phyloP scores from a whole-genome alignment of 2,329 filamentous ascomycete genomes.

The Botrytis hyacinthi region DNA sequence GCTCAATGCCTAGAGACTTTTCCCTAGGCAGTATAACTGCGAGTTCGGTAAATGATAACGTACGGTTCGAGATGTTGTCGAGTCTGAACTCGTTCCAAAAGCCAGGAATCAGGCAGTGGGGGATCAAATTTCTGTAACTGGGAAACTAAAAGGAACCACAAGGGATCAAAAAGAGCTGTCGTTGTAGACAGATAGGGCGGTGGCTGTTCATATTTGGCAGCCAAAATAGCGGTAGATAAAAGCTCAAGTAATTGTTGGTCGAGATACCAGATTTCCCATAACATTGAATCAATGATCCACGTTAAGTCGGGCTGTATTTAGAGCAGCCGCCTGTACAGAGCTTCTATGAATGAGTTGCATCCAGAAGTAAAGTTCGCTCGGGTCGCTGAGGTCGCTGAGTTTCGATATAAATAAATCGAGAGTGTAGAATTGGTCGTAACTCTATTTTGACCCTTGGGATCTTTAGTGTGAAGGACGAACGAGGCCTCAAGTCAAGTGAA shows the following conservation, averaged over 20 bases:
- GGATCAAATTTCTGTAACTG: neutral
- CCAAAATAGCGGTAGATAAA: neutral
- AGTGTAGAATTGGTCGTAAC: neutral
- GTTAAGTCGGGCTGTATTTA: neutral
- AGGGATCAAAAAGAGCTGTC: neutral
- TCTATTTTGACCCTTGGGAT: neutral
- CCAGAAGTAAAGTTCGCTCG: neutral
- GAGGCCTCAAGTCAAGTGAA: neutral
- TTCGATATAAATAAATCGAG: neutral
- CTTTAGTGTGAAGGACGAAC: too few relatives aligned
- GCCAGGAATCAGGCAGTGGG: neutral
- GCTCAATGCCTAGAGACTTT: conserved; percentile 8
- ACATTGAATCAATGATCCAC: neutral
- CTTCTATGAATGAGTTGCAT: neutral
- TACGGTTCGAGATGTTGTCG: neutral
- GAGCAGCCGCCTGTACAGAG: neutral
- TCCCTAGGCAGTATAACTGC: neutral
- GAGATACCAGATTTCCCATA: neutral
- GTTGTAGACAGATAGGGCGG: neutral
- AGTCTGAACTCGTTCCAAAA: neutral
- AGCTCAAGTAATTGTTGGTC: neutral
- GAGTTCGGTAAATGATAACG: neutral
- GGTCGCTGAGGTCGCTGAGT: neutral
- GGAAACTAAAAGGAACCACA: neutral
- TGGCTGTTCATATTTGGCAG: neutral